phyloP scores from a whole-genome alignment of 2,329 filamentous ascomycete genomes.

The Daldinia sp. region DNA sequence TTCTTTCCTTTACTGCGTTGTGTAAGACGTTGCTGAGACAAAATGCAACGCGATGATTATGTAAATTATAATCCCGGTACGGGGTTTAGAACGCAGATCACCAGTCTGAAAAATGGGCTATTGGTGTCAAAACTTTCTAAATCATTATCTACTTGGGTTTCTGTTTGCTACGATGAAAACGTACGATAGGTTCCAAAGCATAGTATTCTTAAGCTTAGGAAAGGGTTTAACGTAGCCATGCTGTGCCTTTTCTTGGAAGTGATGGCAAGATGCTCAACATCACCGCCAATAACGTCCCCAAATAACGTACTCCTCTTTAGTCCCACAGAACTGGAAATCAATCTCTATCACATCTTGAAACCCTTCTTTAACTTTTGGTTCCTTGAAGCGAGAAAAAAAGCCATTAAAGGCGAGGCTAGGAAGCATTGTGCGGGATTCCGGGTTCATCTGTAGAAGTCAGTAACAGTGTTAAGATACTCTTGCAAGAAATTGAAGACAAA shows the following conservation, averaged over 20 bases:
- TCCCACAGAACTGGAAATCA: constrained; percentile 79
- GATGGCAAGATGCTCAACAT: constrained; percentile 18
- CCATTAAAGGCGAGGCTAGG: constrained; percentile 82
- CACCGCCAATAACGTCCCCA: constrained; percentile 84
- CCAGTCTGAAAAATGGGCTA: background rate
- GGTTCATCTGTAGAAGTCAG: constrained; percentile 71
- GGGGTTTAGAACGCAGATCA: background rate
- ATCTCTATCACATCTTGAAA: constrained; percentile 82
- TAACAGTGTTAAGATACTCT: background rate
- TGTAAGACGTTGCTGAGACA: constrained; percentile 23
- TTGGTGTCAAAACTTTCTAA: background rate
- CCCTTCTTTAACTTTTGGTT: constrained; percentile 77
- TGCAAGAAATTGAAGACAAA: background rate
- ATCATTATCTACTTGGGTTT: background rate
- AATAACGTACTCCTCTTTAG: constrained; percentile 69
- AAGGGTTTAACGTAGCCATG: background rate
- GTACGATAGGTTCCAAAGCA: no score
- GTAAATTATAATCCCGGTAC: background rate
- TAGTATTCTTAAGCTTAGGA: background rate
- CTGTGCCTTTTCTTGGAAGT: background rate
- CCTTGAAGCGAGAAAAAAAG: constrained; percentile 76
- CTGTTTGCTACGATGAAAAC: no score
- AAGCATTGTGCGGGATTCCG: constrained; percentile 77
- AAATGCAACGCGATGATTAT: constrained; percentile 3
- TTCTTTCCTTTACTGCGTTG: constrained; percentile 12